Evolutionary conservation across 2,329 filamentous ascomycete species (phyloP), one percentile per base, ranked within the genome.

Genomic region (Penicillium sp.): DNA sequence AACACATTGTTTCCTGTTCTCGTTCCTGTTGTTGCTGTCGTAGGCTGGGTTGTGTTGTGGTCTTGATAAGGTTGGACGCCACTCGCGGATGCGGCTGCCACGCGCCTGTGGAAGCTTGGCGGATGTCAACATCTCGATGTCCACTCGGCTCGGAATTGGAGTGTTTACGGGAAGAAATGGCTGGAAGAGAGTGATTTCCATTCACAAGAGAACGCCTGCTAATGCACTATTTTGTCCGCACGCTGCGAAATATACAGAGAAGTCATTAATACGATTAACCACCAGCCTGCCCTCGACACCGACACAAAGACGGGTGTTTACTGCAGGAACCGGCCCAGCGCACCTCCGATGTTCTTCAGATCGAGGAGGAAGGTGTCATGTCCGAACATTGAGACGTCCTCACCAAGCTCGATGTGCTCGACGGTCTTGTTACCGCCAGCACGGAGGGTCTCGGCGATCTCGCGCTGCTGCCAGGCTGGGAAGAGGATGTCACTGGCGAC

Each of bases 291-390:
- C 27, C 27, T 26, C 22, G 3, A 13, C 27, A 45, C 9, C 22
- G 3, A 13, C 27, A 45, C 9, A 14, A 6, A 39, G 7, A 36
- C 13, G 16, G 11, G n/a, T 3, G 32, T 39, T 40, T 54, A 91
- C 1, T 77, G 79, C 57, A 98, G 68, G 67, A 98, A 98, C 58
- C 79, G 79, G 59, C 82, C 83, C 38, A 98, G 73, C 40, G 84
- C 87, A 0, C 89, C 89, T 3, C 93, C 93, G 40, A 98, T 88
- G 58, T 95, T 86, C 71, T 95, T 84, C 47, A 97, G 71, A 69
- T 98, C 93, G 35, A 98, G 73, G 62, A 98, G 69, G 66, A 98
- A 98, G 0, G 91, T 97, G 65, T 98, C 93, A 63, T 98, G 93
- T 0, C 93, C 93, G 66, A 98, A 98, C 60, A 95, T 71, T 61